Evolutionary conservation across 179 eudicot genomes (phyloP), one percentile per base, ranked within the genome.

Genomic region (Nepenthes alata): DNA sequence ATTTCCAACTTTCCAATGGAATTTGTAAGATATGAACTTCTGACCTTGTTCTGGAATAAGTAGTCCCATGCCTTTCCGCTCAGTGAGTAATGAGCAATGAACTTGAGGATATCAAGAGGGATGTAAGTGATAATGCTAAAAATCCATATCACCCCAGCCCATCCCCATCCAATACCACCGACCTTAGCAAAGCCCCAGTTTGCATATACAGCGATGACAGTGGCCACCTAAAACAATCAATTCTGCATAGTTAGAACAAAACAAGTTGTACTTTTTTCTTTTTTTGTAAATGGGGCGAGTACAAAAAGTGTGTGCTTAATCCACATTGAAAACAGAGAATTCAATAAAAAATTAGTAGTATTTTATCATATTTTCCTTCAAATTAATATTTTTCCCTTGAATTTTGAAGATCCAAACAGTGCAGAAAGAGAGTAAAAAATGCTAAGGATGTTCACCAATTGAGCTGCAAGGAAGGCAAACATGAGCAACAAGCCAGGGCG

Each of bases 111-210:
- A 68, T 88, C 95, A 1, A 85, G 89, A 59, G 95, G 95, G 67
- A 88, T 34, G 68, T 88, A 88, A 48, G 85, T 81, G 53, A 88
- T 47, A 3, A 83, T 48, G 65, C 79, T 88, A 59, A 49, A 85
- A 51, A 85, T 35, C 95, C 95, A 88, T 35, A 85, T 83, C 2
- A 71, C 85, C 65, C 81, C 95, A 0, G 91, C 95, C 95, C 91
- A 87, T 70, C 82, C 79, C 95, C 95, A 87, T 47, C 95, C 91
- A 16, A 83, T 74, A 44, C 91, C 95, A 7, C 71, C 57, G 52
- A 88, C 84, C 65, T 81, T 65, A 5, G 89, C 86, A 54, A 88
- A 88, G 4, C 54, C 67, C 95, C 89, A 83, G 67, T 78, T 44
- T 5, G 85, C 95, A 53, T 85, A 85, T 41, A 81, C 95, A 11